Percentiles rank a stretch among this genome's conserved stretches.
phyloP scores from a whole-genome alignment of 2,329 filamentous ascomycete genomes.

The Ilyonectria destructans region DNA sequence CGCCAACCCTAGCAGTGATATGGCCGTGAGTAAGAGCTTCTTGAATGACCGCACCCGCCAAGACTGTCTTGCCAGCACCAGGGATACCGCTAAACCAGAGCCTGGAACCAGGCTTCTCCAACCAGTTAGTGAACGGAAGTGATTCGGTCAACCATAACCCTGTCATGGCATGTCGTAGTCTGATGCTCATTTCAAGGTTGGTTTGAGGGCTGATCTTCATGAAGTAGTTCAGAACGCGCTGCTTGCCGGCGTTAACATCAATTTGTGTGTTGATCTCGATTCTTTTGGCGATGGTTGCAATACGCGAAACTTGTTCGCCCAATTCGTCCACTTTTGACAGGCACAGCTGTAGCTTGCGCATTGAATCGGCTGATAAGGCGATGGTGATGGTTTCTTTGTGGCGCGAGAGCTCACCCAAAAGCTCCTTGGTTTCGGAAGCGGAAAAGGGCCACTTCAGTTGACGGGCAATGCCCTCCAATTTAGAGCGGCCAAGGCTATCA shows the following conservation, averaged over 20 bases:
- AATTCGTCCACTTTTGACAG: not conserved
- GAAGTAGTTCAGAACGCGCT: constrained; percentile 11
- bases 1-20: not conserved
- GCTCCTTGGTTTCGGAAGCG: constrained; percentile 14
- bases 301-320: accelerated
- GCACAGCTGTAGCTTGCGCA: constrained; percentile 23
- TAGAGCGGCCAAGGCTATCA: not conserved
- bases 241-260: not conserved
- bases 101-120: constrained; percentile 14
- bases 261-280: constrained; percentile 34
- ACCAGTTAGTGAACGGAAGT: constrained; percentile 16
- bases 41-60: constrained; percentile 19
- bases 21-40: constrained; percentile 5
- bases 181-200: constrained; percentile 10
- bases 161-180: constrained; percentile 26
- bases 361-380: constrained; percentile 24
- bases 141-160: constrained; percentile 29
- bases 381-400: constrained; percentile 32
- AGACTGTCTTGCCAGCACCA: constrained; percentile 31
- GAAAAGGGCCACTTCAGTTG: constrained; percentile 40
- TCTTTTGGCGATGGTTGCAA: not conserved
- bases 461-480: not conserved
- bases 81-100: constrained; percentile 37
- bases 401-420: constrained; percentile 31
- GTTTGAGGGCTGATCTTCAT: constrained; percentile 18